Percentiles rank a stretch among this genome's conserved stretches.
Conservation (phyloP, 495 filamentous ascomycete genomes). For the Massariosphaeria phaeospora region DNA sequence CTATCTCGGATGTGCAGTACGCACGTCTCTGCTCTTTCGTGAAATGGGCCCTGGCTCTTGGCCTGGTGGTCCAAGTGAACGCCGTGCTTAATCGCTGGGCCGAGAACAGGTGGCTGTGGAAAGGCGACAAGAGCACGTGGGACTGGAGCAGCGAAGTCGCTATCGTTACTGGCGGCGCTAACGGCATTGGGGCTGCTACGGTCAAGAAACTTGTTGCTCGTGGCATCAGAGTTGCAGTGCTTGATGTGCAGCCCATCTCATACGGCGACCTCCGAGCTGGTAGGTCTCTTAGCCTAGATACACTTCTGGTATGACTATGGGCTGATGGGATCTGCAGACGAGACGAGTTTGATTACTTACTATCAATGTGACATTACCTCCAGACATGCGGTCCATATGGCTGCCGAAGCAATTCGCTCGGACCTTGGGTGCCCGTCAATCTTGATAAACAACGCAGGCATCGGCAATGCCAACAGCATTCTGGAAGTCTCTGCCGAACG, state of each 20-base stretch:
- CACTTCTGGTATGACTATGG: slow-evolving; percentile 2
- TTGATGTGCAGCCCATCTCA: slow-evolving; percentile 31
- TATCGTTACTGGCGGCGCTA: slow-evolving; percentile 55
- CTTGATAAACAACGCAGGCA: slow-evolving; percentile 56
- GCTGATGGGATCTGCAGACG: slow-evolving; percentile 12
- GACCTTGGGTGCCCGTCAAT: slow-evolving; percentile 50
- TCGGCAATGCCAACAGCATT: slow-evolving; percentile 47
- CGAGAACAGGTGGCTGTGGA: slow-evolving; percentile 48
- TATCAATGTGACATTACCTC: slow-evolving; percentile 53
- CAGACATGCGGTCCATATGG: slow-evolving; percentile 42
- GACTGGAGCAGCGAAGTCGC: slow-evolving; percentile 49
- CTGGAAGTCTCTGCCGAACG: slow-evolving; percentile 46
- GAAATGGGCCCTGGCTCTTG: slow-evolving; percentile 22
- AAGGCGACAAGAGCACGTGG: slow-evolving; percentile 40
- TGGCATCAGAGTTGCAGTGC: slow-evolving; percentile 49
- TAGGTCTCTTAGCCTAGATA: slow-evolving; percentile 1
- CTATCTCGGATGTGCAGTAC: slow-evolving; percentile 8
- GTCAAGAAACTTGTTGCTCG: slow-evolving; percentile 45
- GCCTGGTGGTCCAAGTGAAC: slow-evolving; percentile 44
- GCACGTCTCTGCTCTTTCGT: slow-evolving; percentile 29
- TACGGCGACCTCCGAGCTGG: slow-evolving; percentile 8
- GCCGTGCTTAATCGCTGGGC: slow-evolving; percentile 42
- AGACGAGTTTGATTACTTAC: slow-evolving; percentile 28
- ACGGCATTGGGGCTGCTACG: slow-evolving; percentile 53
- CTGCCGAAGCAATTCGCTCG: slow-evolving; percentile 46